Conservation (phyloP, 352 stramenopile species). For the Halophytophthora batemanensis region DNA sequence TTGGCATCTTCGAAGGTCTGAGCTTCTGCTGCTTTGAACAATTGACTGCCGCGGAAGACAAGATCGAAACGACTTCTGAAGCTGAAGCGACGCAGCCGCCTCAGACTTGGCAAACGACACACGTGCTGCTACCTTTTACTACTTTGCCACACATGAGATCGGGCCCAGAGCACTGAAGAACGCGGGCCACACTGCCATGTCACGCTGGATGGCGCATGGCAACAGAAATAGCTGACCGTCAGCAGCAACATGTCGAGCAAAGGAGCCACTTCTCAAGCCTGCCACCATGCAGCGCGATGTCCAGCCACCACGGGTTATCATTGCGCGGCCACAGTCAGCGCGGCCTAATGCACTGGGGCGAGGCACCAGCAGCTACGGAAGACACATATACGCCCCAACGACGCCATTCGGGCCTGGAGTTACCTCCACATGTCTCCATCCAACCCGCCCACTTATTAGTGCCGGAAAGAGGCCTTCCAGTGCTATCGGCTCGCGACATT, state of each 20-base stretch:
- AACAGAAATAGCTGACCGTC: too few species aligned
- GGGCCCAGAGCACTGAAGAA: too few species aligned
- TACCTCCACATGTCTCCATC: conserved; percentile 5
- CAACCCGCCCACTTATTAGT: conserved; percentile 9
- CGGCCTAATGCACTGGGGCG: conserved; percentile 1
- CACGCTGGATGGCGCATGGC: too few species aligned
- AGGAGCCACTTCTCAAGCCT: background rate
- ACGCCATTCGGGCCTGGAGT: conserved; percentile 5
- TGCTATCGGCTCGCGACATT: conserved; percentile 13
- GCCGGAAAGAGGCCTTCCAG: conserved; percentile 14
- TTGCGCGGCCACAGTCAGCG: conserved; percentile 24
- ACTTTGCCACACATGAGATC: too few species aligned
- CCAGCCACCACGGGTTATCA: conserved; percentile 23
- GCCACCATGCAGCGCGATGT: conserved; percentile 12
- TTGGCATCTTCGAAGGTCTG: conserved; percentile 8
- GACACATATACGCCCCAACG: background rate
- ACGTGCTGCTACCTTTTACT: too few species aligned
- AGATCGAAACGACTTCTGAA: background rate
- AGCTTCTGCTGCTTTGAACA: background rate
- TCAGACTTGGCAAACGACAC: too few species aligned
- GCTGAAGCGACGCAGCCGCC: background rate
- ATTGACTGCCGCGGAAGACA: conserved; percentile 2
- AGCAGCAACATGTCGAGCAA: too few species aligned
- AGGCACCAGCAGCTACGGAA: background rate
- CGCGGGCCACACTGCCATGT: too few species aligned